These are phyloP conservation scores for Aspergillus melleus DNA, from an alignment of 2,329 filamentous ascomycete genomes.

Conservation along the genomic window DNA sequence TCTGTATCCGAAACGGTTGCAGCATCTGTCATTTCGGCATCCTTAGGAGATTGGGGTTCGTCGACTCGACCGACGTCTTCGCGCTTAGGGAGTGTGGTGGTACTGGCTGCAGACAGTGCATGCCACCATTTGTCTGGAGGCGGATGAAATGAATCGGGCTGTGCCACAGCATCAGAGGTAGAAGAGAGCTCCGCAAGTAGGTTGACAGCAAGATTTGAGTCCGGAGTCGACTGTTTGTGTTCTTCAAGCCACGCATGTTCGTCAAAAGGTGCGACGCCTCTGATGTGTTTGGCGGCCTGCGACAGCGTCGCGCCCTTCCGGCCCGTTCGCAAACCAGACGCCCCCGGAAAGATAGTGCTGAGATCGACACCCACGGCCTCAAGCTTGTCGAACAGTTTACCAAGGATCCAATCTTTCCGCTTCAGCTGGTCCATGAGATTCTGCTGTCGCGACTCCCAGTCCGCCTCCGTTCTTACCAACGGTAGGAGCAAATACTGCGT, in stretches of 20 bases:
- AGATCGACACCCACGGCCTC: conserved; percentile 58
- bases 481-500: conserved; percentile 55
- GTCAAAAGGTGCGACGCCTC: conserved; percentile 57
- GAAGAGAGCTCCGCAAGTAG: conserved; percentile 26
- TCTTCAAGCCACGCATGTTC: conserved; percentile 46
- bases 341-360: conserved; percentile 57
- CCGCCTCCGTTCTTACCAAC: conserved; percentile 51
- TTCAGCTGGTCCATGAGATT: conserved; percentile 52
- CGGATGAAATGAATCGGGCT: conserved; percentile 16
- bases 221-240: conserved; percentile 17
- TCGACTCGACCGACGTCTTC: neutral
- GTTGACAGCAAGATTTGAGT: conserved; percentile 23
- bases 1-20: conserved; percentile 28
- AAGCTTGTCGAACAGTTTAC: conserved; percentile 59
- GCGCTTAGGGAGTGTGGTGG: neutral
- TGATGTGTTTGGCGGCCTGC: conserved; percentile 55
- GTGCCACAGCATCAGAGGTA: conserved; percentile 6
- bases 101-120: conserved; percentile 17
- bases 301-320: conserved; percentile 48
- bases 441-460: conserved; percentile 49
- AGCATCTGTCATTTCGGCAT: conserved; percentile 15
- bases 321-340: conserved; percentile 46
- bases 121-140: conserved; percentile 37
- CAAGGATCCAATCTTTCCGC: conserved; percentile 61
- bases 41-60: conserved; percentile 1